Conservation (phyloP, 2,329 filamentous ascomycete species). For the Cryphonectria nitschkei region DNA sequence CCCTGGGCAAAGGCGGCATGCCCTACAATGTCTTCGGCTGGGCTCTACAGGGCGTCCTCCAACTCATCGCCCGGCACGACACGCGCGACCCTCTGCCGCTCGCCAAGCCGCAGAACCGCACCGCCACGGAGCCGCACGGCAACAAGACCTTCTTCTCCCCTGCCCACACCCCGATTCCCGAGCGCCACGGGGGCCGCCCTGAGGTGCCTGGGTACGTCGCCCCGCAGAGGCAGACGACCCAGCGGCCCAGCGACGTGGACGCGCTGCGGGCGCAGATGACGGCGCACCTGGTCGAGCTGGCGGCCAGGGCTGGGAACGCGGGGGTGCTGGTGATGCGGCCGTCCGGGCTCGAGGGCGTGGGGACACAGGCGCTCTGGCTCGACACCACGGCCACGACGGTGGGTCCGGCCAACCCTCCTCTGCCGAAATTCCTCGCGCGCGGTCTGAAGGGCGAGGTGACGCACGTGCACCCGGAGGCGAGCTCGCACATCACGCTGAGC, state of each 20-base stretch:
- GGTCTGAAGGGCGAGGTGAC: slow-evolving; percentile 39
- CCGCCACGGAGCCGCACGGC: slow-evolving; percentile 35
- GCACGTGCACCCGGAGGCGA: slow-evolving; percentile 46
- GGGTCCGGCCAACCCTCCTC: neutral
- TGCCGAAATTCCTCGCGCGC: slow-evolving; percentile 28
- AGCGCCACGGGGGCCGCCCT: slow-evolving; percentile 36
- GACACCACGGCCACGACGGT: slow-evolving; percentile 20
- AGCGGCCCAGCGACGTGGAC: slow-evolving; percentile 27
- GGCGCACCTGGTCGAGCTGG: slow-evolving; percentile 34
- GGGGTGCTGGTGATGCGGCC: slow-evolving; percentile 34
- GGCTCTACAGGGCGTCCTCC: slow-evolving; percentile 41
- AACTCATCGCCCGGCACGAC: slow-evolving; percentile 41
- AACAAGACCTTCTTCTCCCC: slow-evolving; percentile 31
- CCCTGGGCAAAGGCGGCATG: slow-evolving; percentile 48
- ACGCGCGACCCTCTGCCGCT: slow-evolving; percentile 37
- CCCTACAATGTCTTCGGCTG: slow-evolving; percentile 48
- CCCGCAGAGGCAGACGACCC: slow-evolving; percentile 44
- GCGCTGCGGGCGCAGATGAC: slow-evolving; percentile 32
- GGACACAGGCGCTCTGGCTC: slow-evolving; percentile 38
- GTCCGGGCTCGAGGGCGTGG: slow-evolving; percentile 40
- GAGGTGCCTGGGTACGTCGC: slow-evolving; percentile 40
- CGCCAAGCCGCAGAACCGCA: slow-evolving; percentile 27
- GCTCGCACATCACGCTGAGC: slow-evolving; percentile 43
- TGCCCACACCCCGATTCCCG: slow-evolving; percentile 21
- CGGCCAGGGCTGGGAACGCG: slow-evolving; percentile 34